Evolutionary conservation across 2,329 filamentous ascomycete genomes (phyloP).

Genomic region (Macroventuria anomochaeta): DNA sequence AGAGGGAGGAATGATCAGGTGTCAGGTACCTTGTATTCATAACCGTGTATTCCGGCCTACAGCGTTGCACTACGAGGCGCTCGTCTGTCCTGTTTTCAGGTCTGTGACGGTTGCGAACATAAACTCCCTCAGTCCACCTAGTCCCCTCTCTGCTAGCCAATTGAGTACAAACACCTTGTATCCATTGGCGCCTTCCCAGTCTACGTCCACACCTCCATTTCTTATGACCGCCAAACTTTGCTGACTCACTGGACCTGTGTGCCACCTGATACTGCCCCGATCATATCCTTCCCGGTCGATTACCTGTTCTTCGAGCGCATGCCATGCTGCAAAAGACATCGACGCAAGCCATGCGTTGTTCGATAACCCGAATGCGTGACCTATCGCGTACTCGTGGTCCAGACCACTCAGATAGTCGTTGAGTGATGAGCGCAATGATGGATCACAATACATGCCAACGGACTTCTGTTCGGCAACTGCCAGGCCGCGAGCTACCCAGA

Average conservation of each 20-base stretch:
- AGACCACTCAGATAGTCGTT: conserved; percentile 51
- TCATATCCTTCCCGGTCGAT: conserved; percentile 34
- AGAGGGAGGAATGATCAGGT: too few relatives aligned
- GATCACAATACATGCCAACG: conserved; percentile 59
- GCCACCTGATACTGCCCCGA: conserved; percentile 32
- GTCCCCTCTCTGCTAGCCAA: conserved; percentile 68
- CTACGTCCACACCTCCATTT: conserved; percentile 69
- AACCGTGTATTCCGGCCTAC: not conserved
- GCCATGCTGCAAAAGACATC: conserved; percentile 56
- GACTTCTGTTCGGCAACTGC: conserved; percentile 67
- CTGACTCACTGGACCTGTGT: conserved; percentile 69
- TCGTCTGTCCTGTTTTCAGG: conserved; percentile 51
- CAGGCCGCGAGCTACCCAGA: conserved; percentile 80
- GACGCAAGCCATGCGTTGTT: conserved; percentile 55
- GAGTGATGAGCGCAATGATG: conserved; percentile 53
- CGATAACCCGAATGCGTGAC: conserved; percentile 56
- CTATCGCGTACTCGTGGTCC: conserved; percentile 49
- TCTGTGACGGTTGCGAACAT: conserved; percentile 85
- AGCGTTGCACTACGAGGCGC: not conserved
- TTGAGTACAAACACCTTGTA: conserved; percentile 76
- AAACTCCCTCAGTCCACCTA: conserved; percentile 70
- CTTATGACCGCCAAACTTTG: conserved; percentile 68
- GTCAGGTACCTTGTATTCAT: not conserved
- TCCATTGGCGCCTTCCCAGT: conserved; percentile 77
- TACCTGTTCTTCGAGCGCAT: conserved; percentile 56